Evolutionary conservation across 768 basidiomycete genomes (phyloP).

Genomic region (Cyclocybe cylindracea): DNA sequence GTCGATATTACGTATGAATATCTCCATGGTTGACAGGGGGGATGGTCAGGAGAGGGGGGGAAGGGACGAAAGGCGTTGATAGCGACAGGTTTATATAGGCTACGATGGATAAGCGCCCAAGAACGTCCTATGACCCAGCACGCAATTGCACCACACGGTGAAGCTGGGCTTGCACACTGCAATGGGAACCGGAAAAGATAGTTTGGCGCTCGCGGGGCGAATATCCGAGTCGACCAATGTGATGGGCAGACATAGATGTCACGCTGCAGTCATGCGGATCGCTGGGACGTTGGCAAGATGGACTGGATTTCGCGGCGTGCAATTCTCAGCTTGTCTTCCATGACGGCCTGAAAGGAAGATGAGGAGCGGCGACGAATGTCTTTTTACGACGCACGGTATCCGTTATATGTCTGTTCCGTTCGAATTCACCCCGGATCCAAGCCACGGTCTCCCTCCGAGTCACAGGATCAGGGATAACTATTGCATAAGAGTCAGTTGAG

Average conservation of each 20-base stretch:
- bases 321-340: constrained; percentile 61
- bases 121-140: not conserved
- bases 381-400: constrained; percentile 49
- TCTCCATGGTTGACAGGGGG: constrained; percentile 32
- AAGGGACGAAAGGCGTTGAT: constrained; percentile 1
- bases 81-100: constrained; percentile 14
- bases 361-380: not conserved
- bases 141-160: too few relatives aligned
- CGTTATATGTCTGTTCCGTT: constrained; percentile 55
- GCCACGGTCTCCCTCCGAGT: constrained; percentile 65
- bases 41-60: constrained; percentile 5
- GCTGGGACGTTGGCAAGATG: constrained; percentile 45
- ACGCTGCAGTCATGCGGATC: constrained; percentile 5
- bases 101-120: constrained; percentile 3
- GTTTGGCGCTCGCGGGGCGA: not conserved
- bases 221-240: not conserved
- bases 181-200: not conserved
- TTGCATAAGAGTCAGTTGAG: constrained; percentile 2
- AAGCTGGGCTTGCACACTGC: too few relatives aligned
- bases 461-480: constrained; percentile 63
- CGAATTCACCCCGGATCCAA: constrained; percentile 77
- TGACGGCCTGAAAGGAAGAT: constrained; percentile 40
- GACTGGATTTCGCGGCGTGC: constrained; percentile 61
- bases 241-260: too few relatives aligned
- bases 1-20: constrained; percentile 40